Evolutionary conservation across 768 basidiomycete species (phyloP), one percentile per base, ranked within the genome.

Genomic region (Lactarius sanguifluus): DNA sequence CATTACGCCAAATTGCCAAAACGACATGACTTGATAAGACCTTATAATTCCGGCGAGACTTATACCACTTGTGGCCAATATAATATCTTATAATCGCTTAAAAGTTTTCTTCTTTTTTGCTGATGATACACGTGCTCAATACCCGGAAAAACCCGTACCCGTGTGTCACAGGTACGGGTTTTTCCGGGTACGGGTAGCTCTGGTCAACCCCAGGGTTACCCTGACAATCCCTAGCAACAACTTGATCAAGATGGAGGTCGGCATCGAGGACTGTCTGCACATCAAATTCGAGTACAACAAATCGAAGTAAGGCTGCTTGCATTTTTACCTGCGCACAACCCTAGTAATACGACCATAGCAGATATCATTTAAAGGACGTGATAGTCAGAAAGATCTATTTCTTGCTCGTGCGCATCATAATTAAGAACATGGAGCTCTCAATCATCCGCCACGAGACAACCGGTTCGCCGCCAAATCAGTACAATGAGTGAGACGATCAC

Each of bases 261-360:
- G 97, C 9, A 99, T 98, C 66, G 97, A 98, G 76, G 97, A 98
- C 74, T 98, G 97, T 76, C 77, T 98, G 72, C 96, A 98, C 76
- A 98, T 99, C 72, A 96, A 98, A 75, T 98, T 98, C 70, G 96
- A 98, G 79, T 98, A 99, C 80, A 98, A 99, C 83, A 98, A 98
- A 76, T 96, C 96, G 64, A 98, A 99, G 96, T 93, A 66, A 34
- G 61, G 16, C 30, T 56, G 28, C 23, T 16, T n/a, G 9, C 70
- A 91, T 81, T 23, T 55, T 23, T 62, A 16, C 20, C 50, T 7
- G 9, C 15, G 1, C 20, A 5, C n/a, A 9, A 61, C 6, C n/a
- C 57, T n/a, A n/a, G n/a, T 66, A n/a, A 66, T n/a, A 2, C 8
- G 13, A 20, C 25, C 36, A 34, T 18, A 25, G 7, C 66, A 99